Conservation (phyloP, 805 yeast species). For the Candida oleophila region DNA sequence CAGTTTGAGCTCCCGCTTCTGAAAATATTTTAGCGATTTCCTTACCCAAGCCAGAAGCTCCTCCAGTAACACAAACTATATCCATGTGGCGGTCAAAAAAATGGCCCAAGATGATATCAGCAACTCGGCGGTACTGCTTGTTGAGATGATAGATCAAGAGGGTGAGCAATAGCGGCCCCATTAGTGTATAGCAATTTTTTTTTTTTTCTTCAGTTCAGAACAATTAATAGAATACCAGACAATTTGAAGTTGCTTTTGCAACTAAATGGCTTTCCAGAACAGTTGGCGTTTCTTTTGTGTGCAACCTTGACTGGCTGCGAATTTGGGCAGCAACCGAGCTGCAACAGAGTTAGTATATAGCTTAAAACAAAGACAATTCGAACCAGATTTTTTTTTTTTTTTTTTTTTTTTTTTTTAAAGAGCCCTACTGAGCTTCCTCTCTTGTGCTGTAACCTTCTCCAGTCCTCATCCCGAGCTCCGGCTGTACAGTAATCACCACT, state of each 20-base stretch:
- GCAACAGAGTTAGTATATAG: too few relatives aligned
- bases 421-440: too few relatives aligned
- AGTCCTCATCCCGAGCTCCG: too few relatives aligned
- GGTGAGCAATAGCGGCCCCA: constrained; percentile 5
- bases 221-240: not conserved
- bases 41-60: constrained; percentile 73
- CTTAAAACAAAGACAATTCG: too few relatives aligned
- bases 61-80: constrained; percentile 80
- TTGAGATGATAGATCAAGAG: constrained; percentile 14
- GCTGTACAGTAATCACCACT: too few relatives aligned
- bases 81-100: constrained; percentile 54
- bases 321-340: not conserved
- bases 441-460: too few relatives aligned
- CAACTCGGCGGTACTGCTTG: constrained; percentile 23
- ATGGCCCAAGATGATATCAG: constrained; percentile 49
- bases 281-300: not conserved
- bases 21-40: constrained; percentile 53
- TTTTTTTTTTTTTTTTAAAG: too few relatives aligned
- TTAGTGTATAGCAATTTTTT: constrained; percentile 3
- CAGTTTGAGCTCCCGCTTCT: constrained; percentile 47
- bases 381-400: too few relatives aligned
- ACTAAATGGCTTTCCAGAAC: not conserved
- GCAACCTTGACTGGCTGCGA: not conserved
- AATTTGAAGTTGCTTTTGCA: not conserved
- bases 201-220: too few relatives aligned